Evolutionary conservation across 345 rosid species (phyloP).

Genomic region (Raphanus raphanistrum): DNA sequence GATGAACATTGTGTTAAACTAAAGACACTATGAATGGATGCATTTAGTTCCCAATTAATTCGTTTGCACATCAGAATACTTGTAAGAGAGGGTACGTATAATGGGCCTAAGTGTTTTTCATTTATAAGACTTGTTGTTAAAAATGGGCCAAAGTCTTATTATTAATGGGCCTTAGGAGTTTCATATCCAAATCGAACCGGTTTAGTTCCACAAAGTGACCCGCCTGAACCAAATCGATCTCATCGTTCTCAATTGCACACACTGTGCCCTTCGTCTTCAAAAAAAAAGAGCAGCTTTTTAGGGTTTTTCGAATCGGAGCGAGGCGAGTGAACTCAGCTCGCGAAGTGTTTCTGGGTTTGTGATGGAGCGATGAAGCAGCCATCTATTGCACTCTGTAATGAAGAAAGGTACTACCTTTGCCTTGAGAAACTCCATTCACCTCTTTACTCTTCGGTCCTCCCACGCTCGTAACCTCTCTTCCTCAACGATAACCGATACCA

Average conservation of each 20-base stretch:
- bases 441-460: background rate
- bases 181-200: too few species aligned
- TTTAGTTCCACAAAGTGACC: too few species aligned
- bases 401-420: slow-evolving; percentile 46
- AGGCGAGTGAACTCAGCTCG: background rate
- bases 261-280: background rate
- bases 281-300: background rate
- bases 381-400: slow-evolving; percentile 39
- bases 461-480: slow-evolving; percentile 32
- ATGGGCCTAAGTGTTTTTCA: too few species aligned
- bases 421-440: slow-evolving; percentile 37
- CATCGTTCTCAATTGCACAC: slow-evolving; percentile 9
- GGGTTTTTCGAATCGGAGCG: slow-evolving; percentile 23
- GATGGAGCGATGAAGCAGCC: slow-evolving; percentile 24
- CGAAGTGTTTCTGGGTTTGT: background rate
- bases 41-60: too few species aligned
- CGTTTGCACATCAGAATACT: too few species aligned
- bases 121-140: too few species aligned
- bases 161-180: too few species aligned
- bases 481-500: slow-evolving; percentile 36
- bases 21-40: too few species aligned
- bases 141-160: too few species aligned
- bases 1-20: too few species aligned
- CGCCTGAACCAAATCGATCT: too few species aligned
- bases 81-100: too few species aligned